A percentile compares a stretch with the other conserved stretches of the same genome.
Evolutionary conservation across 2,329 filamentous ascomycete species (phyloP).

Genomic region (Aureobasidium sp.): DNA sequence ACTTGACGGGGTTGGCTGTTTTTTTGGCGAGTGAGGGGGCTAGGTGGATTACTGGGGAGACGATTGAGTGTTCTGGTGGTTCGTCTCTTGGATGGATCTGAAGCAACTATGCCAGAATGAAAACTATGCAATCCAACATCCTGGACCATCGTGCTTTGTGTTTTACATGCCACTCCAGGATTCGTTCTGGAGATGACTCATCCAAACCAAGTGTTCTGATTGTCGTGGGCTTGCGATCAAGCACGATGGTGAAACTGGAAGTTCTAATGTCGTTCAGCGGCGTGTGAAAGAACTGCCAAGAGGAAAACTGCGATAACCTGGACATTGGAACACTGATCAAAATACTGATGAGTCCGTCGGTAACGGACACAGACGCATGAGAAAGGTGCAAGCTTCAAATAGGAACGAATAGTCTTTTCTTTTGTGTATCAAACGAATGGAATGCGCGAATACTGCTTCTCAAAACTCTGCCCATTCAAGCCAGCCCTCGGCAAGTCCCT

Average conservation of each 20-base stretch:
- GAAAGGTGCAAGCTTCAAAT: too few relatives aligned
- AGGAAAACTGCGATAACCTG: too few relatives aligned
- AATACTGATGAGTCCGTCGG: too few relatives aligned
- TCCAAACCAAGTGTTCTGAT: too few relatives aligned
- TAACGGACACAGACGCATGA: too few relatives aligned
- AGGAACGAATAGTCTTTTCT: not conserved
- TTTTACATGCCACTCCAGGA: too few relatives aligned
- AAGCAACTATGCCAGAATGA: not conserved
- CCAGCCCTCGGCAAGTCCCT: slow-evolving; percentile 84
- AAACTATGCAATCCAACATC: too few relatives aligned
- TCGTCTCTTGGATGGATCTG: not conserved
- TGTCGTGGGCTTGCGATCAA: not conserved
- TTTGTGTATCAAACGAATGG: not conserved
- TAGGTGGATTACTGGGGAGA: slow-evolving; percentile 43
- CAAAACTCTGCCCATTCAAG: slow-evolving; percentile 66
- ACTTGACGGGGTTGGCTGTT: slow-evolving; percentile 43
- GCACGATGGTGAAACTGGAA: not conserved
- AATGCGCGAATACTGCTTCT: not conserved
- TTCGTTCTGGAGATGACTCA: too few relatives aligned
- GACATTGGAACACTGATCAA: not conserved
- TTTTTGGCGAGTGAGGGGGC: slow-evolving; percentile 41
- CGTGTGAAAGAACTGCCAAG: too few relatives aligned
- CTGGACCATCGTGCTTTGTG: too few relatives aligned
- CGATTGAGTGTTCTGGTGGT: slow-evolving; percentile 22
- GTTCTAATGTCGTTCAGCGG: too few relatives aligned